Evolutionary conservation across 805 yeast genomes (phyloP), one percentile per base, ranked within the genome.

Genomic region (Yarrowia hollandica): DNA sequence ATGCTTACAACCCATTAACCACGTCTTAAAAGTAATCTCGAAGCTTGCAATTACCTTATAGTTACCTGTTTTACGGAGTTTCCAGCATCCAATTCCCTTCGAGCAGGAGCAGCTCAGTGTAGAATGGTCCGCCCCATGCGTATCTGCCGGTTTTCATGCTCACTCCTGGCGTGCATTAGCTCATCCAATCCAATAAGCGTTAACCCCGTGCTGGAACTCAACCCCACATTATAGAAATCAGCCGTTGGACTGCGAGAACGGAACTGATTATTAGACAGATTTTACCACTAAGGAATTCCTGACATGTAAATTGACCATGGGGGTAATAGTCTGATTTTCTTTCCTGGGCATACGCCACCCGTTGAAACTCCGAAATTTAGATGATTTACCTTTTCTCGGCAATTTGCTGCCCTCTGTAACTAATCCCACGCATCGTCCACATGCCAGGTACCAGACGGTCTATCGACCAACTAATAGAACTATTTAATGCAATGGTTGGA

Each of bases 191-290:
- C 55, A 48, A 48, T 46, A 46, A 21, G 54, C 38, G 30, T 48
- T 33, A 48, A 33, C 39, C 55, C 55, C 55, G 52, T 28, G 35
- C 35, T 44, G 35, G 55, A 48, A 48, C 55, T 48, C 55, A 48
- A 48, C 55, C 55, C 55, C 55, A 33, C 55, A 48, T 48, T 48
- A 33, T n/a, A 33, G 30, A 48, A 42, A 48, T 33, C 55, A 44
- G 52, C 52, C 52, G 52, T 48, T 48, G 30, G 38, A 12, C 33
- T 48, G 35, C 30, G 30, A 48, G 30, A 15, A 33, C 30, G 38
- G 39, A 26, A 16, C 15, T 48, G 39, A 31, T 33, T 48, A 33
- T 12, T 48, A 19, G 39, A 48, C 38, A 31, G 6, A 9, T 16
- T 34, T 14, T 19, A 25, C 25, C 52, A 12, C 25, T n/a, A n/a